Evolutionary conservation across 331 rosid genomes (phyloP), one percentile per base, ranked within the genome.

Genomic region (Quercus phellos): DNA sequence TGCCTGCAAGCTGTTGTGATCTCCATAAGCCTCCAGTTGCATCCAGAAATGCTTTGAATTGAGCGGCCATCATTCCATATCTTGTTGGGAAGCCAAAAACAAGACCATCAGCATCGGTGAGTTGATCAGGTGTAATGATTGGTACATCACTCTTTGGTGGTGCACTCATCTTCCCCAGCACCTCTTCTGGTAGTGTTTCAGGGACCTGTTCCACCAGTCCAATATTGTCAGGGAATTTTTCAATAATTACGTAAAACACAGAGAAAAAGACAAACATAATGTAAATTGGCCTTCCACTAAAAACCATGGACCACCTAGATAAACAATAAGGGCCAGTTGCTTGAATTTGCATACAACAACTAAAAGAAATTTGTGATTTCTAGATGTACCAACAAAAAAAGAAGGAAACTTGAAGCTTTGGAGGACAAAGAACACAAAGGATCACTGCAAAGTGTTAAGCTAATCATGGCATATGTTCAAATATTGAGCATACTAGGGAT

Each of bases 11-110:
- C 81, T 90, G 87, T 77, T 94, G 98, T 73, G 97, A 6, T 79
- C 91, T 92, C 99, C 99, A 94, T 67, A 92, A 81, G 26, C 98
- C 95, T 4, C 99, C 99, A 71, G 99, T 94, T 60, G 96, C 90
- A 55, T 94, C 99, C 51, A 94, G 71, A 74, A 92, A 94, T 67
- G 97, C 97, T 86, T 94, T 94, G 79, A 92, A 94, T 81, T 94
- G 99, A 83, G 99, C 97, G 69, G 97, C 85, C 99, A 94, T 94
- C 98, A 94, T 94, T 77, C 99, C 99, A 74, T 88, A 94, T 89
- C 99, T 92, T 73, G 99, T 94, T 71, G 99, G 99, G 82, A 94
- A 94, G 32, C 99, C 99, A 12, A 94, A 92, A 53, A 94, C 70
- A 43, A 92, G 88, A 17, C 99, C 99, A 35, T 94, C 99, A 34